These are phyloP conservation scores for Saccharomycopsis sp. DNA, from an alignment of 805 yeast species.

Conservation along the genomic window DNA sequence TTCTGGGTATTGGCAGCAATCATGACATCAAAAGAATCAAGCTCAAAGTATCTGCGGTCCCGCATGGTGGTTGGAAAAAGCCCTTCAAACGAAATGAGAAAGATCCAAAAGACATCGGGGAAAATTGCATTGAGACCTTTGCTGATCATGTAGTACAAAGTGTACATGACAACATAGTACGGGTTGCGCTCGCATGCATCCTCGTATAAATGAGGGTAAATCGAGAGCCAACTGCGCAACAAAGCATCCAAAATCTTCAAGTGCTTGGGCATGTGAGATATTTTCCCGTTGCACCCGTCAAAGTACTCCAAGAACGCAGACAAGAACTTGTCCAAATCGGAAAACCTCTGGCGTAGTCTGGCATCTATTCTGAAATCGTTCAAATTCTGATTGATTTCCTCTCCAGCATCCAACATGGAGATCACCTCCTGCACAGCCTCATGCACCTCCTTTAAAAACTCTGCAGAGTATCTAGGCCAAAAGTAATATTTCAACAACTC, in stretches of 20 bases:
- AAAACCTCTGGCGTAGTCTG: not conserved
- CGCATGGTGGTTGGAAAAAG: slow-evolving; percentile 5
- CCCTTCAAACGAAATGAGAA: slow-evolving; percentile 11
- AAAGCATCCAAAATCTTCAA: not conserved
- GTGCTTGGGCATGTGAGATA: not conserved
- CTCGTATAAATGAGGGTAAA: slow-evolving; percentile 5
- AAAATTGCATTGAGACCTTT: slow-evolving; percentile 10
- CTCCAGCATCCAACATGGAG: not conserved
- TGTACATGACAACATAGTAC: slow-evolving; percentile 1
- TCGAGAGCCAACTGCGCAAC: slow-evolving; percentile 3
- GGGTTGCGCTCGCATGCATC: slow-evolving; percentile 3
- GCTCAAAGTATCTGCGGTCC: slow-evolving; percentile 2
- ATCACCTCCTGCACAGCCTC: not conserved
- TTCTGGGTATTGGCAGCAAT: not conserved
- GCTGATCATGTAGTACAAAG: slow-evolving; percentile 4
- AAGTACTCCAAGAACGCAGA: not conserved
- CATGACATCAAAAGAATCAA: not conserved
- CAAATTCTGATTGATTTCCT: not conserved
- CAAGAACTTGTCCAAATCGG: not conserved
- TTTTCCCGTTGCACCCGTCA: not conserved
- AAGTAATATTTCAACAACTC: slow-evolving; percentile 6
- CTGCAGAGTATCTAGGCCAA: slow-evolving; percentile 12
- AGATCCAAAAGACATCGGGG: slow-evolving; percentile 3
- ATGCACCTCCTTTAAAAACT: slow-evolving; percentile 8
- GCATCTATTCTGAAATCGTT: not conserved